phyloP scores from a whole-genome alignment of 495 filamentous ascomycete species.

The Penicillium tannophilum region DNA sequence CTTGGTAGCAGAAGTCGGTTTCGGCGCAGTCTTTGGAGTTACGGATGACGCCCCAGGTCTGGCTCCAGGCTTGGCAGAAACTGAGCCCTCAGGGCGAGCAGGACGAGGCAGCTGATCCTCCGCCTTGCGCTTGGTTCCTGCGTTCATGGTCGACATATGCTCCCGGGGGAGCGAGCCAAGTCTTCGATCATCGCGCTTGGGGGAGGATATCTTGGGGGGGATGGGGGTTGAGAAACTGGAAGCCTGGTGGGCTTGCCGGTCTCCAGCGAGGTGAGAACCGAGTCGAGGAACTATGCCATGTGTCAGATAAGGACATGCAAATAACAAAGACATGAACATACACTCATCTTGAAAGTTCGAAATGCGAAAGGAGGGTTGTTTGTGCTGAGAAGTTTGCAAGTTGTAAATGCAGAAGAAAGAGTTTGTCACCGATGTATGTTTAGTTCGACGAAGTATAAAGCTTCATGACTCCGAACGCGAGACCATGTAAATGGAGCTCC shows the following conservation, averaged over 20 bases:
- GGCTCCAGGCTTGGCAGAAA: constrained; percentile 11
- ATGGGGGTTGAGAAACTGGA: constrained; percentile 34
- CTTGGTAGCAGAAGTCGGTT: constrained; percentile 26
- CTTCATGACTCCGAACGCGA: constrained; percentile 51
- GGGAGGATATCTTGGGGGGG: constrained; percentile 30
- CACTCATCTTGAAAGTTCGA: constrained; percentile 46
- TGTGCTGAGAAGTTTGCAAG: background rate
- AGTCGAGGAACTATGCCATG: constrained; percentile 55
- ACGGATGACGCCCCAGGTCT: constrained; percentile 19
- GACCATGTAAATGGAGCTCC: constrained; percentile 27
- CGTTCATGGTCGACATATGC: constrained; percentile 19
- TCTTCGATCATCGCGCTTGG: constrained; percentile 33
- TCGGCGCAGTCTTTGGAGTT: constrained; percentile 11
- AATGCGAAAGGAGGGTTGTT: background rate
- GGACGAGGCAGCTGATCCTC: constrained; percentile 41
- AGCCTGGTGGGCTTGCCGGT: constrained; percentile 43
- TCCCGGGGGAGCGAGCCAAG: constrained; percentile 14
- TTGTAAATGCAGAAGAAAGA: background rate
- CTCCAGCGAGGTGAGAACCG: constrained; percentile 57
- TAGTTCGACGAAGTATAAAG: constrained; percentile 38
- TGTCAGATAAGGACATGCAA: constrained; percentile 24
- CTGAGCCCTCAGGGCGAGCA: constrained; percentile 27
- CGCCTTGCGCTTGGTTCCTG: constrained; percentile 47
- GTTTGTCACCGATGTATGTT: constrained; percentile 18
- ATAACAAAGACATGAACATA: constrained; percentile 28